These are phyloP conservation scores for Botryosphaeria dothidea DNA, from an alignment of 2,329 filamentous ascomycete species.

Conservation along the genomic window DNA sequence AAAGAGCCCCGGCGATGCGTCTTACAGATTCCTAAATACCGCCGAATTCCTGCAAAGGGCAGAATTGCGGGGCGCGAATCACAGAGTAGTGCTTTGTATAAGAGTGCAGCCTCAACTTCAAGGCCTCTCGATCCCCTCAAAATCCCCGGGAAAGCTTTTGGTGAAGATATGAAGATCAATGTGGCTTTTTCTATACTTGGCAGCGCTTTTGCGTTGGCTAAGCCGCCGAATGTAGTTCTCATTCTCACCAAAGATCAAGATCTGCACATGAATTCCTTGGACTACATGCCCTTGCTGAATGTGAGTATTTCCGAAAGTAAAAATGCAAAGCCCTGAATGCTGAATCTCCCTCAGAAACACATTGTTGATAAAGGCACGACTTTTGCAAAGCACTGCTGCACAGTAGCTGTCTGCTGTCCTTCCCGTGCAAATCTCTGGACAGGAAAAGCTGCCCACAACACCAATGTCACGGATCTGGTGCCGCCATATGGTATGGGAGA, in stretches of 20 bases:
- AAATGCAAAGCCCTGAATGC: too few relatives aligned
- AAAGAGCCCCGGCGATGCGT: too few relatives aligned
- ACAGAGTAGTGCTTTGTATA: too few relatives aligned
- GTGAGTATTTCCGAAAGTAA: neutral
- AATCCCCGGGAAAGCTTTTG: too few relatives aligned
- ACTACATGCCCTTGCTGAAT: slow-evolving; percentile 60
- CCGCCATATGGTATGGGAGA: slow-evolving; percentile 48
- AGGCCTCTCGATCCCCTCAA: too few relatives aligned
- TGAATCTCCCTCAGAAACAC: slow-evolving; percentile 43
- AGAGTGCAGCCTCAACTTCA: too few relatives aligned
- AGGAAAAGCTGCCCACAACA: slow-evolving; percentile 68
- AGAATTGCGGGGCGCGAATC: too few relatives aligned
- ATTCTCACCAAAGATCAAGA: slow-evolving; percentile 71
- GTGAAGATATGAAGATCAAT: too few relatives aligned
- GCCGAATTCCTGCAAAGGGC: too few relatives aligned
- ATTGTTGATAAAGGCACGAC: slow-evolving; percentile 59
- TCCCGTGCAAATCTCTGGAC: slow-evolving; percentile 67
- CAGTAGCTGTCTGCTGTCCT: slow-evolving; percentile 67
- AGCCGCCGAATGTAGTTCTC: slow-evolving; percentile 60
- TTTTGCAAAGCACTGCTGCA: slow-evolving; percentile 66
- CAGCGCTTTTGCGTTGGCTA: slow-evolving; percentile 12
- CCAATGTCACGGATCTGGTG: slow-evolving; percentile 64
- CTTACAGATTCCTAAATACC: too few relatives aligned
- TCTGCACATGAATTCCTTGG: slow-evolving; percentile 59
- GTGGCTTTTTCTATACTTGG: too few relatives aligned